A percentile compares a stretch with the other conserved stretches of the same genome.
These are phyloP conservation scores for Oehlia diaphana DNA, from an alignment of 192 early-diverging fungal genomes.

Conservation along the genomic window DNA sequence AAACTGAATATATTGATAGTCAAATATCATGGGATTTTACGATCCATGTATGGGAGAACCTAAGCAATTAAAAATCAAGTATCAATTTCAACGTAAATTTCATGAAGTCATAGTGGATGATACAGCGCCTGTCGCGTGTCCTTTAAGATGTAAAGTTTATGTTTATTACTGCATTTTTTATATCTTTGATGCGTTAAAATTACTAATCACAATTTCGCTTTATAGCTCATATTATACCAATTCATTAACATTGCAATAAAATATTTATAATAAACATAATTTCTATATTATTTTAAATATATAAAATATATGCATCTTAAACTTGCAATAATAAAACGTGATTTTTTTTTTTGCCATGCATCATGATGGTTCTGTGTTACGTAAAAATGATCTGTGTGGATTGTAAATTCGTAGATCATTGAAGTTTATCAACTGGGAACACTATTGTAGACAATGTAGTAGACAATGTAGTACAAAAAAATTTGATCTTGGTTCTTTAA, in stretches of 20 bases:
- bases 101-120: slow-evolving; percentile 86
- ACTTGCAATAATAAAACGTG: no score
- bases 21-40: slow-evolving; percentile 90
- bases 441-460: no score
- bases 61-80: slow-evolving; percentile 84
- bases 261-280: background rate
- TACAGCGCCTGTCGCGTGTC: slow-evolving; percentile 74
- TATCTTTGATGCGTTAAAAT: background rate
- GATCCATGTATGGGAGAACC: slow-evolving; percentile 89
- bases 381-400: no score
- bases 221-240: background rate
- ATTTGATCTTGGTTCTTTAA: no score
- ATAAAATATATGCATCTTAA: no score
- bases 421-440: no score
- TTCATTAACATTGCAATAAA: background rate
- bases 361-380: no score
- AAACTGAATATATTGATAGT: slow-evolving; percentile 41
- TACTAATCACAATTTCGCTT: background rate
- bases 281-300: no score
- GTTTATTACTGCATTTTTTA: background rate
- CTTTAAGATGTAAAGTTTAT: slow-evolving; percentile 63
- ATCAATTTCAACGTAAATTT: slow-evolving; percentile 75
- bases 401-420: no score
- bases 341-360: no score
- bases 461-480: no score